Conservation (phyloP, 1,139 yeast genomes). For the Protomyces inouyei region DNA sequence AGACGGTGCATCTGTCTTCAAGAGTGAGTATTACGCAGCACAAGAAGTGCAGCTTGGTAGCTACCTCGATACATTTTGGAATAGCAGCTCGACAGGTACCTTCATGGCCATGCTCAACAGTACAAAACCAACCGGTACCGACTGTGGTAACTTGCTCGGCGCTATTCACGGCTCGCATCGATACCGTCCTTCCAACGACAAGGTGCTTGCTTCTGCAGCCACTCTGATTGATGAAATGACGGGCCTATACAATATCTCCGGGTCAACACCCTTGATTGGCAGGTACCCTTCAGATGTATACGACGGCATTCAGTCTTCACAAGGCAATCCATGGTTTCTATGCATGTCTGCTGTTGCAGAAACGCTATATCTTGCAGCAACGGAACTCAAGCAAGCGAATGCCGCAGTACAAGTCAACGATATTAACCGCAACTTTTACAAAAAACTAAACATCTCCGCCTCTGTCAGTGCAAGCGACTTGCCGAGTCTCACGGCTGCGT, state of each 20-base stretch:
- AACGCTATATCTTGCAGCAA: conserved; percentile 40
- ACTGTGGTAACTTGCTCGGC: conserved; percentile 71
- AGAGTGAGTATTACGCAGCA: conserved; percentile 39
- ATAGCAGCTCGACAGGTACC: conserved; percentile 57
- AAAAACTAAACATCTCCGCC: neutral
- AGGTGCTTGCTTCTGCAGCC: conserved; percentile 35
- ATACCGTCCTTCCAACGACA: conserved; percentile 38
- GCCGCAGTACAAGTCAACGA: neutral
- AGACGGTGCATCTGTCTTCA: conserved; percentile 52
- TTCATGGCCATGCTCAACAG: conserved; percentile 35
- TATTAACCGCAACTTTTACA: conserved; percentile 16
- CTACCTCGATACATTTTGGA: conserved; percentile 39
- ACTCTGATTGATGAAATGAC: conserved; percentile 64
- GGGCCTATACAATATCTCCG: conserved; percentile 69
- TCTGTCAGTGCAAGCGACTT: conserved; percentile 2
- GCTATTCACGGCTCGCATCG: conserved; percentile 41
- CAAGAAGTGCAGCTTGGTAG: conserved; percentile 43
- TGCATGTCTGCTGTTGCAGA: conserved; percentile 79
- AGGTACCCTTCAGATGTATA: conserved; percentile 92
- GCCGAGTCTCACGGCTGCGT: conserved; percentile 29
- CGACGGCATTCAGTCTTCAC: conserved; percentile 55
- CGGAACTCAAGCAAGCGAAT: conserved; percentile 7
- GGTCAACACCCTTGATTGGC: conserved; percentile 62
- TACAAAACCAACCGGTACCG: conserved; percentile 61
- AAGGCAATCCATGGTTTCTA: conserved; percentile 95